Evolutionary conservation across 768 basidiomycete genomes (phyloP), one percentile per base, ranked within the genome.

Genomic region (Mycena epipterygia): DNA sequence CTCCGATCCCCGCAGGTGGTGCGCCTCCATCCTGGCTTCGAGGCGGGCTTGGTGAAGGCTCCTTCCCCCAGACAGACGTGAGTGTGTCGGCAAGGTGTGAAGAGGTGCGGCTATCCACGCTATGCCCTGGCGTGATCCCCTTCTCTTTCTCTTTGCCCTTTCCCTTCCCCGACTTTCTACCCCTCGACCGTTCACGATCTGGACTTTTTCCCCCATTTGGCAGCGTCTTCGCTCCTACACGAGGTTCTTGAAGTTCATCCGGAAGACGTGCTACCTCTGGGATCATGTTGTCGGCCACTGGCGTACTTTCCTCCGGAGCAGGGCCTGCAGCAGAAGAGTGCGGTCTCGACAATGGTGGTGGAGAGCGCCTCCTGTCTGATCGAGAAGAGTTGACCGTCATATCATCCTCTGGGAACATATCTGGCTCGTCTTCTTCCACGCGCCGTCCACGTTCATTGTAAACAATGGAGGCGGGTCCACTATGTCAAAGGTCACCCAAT

Each of bases 401-500:
- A 66, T 93, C 91, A 65, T 93, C 93, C 77, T 93, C 92, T 0
- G 90, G 89, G 65, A 86, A 89, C 16, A 79, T 76, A 70, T 93
- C 91, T 0, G 84, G 84, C 72, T 94, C 93, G 39, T 93, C 92
- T 76, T 94, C 93, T 39, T 93, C 92, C 6, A 87, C 84, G 63
- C 92, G 88, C 71, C 90, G 89, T 0, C 93, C 93, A 60, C 92
- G 87, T 80, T 95, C 93, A 76, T 93, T 94, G 81, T 93, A 94
- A 14, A 95, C 88, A 64, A 95, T 95, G 9, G 90, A 89, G 0
- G 93, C 93, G 4, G 93, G 93, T 21, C 93, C 93, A 68, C 93
- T 94, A 68, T 32, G 46, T 25, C 49, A 69, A 53, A 39, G 1
- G 32, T 39, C 37, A 46, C 35, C 23, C 55, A 39, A 35, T 25